Percentiles rank a stretch among this genome's conserved stretches.
Conservation (phyloP, 306 rosid genomes). For the Prunus davidiana region DNA sequence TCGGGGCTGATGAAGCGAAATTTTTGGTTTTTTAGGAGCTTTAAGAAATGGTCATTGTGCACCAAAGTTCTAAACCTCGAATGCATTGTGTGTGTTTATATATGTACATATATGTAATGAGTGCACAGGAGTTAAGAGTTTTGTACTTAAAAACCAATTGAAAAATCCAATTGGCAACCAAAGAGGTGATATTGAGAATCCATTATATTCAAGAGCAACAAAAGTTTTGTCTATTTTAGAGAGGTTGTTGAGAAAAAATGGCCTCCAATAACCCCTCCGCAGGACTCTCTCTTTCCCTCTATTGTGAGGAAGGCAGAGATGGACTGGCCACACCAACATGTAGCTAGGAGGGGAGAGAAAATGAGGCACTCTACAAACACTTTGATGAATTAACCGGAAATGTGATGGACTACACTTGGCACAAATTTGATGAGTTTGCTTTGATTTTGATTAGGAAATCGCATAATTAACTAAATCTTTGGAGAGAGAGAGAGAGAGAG, state of each 20-base stretch:
- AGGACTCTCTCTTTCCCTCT: neutral
- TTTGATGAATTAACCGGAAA: too few relatives aligned
- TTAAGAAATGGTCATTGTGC: neutral
- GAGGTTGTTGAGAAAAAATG: neutral
- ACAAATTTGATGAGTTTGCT: too few relatives aligned
- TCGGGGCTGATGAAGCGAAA: neutral
- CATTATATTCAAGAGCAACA: neutral
- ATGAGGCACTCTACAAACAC: too few relatives aligned
- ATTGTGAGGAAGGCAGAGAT: too few relatives aligned
- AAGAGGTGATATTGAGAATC: too few relatives aligned
- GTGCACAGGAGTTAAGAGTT: neutral
- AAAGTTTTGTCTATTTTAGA: neutral
- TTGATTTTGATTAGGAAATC: too few relatives aligned
- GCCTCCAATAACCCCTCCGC: neutral
- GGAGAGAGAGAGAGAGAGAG: too few relatives aligned
- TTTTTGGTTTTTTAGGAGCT: neutral
- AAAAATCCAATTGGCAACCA: neutral
- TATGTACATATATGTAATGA: neutral
- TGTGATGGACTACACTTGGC: too few relatives aligned
- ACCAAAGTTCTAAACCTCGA: neutral
- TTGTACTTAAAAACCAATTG: neutral
- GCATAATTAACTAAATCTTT: too few relatives aligned
- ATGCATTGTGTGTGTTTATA: neutral
- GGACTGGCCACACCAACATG: too few relatives aligned
- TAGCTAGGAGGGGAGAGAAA: neutral